Base-by-base conservation (phyloP, 129 eudicot genomes). In the Silybum marianum region DNA sequence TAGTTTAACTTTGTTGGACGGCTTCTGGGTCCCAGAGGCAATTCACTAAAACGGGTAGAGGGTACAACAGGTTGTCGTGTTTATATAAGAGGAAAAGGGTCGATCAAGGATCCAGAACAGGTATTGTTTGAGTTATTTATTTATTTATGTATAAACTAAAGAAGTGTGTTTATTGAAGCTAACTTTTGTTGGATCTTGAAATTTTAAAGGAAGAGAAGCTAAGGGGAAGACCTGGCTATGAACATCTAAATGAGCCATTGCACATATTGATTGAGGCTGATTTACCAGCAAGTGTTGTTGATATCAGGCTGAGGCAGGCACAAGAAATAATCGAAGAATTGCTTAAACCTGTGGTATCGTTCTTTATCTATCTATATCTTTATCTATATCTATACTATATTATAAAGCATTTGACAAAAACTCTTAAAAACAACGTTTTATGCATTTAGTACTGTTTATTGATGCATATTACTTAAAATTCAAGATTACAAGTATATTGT, bases 1-100 rank as follows among this genome's bases (percentile, higher is more conserved):
- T 77, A 94, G 98, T 94, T 94, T 84, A 94, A 94, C 82, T 94
- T 94, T 85, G 98, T 94, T 70, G 98, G 98, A 51, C 87, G 98
- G 44, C 98, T 93, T 82, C 83, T 93, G 72, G 98, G 98, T 0
- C 98, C 98, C 21, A 88, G 98, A 83, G 98, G 98, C 73, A 93
- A 93, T 81, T 94, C 98, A 2, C 80, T 94, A 81, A 94, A 94
- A 86, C 95, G 97, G 74, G 98, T 94, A 38, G 98, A 94, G 83
- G 98, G 88, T 68, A 86, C 93, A 76, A 94, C 98, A 58, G 98
- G 98, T 28, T 94, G 98, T 32, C 97, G 98, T 40, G 98, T 94
- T 74, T 94, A 80, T 85, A 94, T 94, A 24, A 91, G 98, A 87
- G 98, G 98, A 71, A 91, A 92, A 90, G 98, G 98, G 32, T 94